These are phyloP conservation scores for Penicillium desertorum DNA, from an alignment of 495 filamentous ascomycete species.

Conservation along the genomic window DNA sequence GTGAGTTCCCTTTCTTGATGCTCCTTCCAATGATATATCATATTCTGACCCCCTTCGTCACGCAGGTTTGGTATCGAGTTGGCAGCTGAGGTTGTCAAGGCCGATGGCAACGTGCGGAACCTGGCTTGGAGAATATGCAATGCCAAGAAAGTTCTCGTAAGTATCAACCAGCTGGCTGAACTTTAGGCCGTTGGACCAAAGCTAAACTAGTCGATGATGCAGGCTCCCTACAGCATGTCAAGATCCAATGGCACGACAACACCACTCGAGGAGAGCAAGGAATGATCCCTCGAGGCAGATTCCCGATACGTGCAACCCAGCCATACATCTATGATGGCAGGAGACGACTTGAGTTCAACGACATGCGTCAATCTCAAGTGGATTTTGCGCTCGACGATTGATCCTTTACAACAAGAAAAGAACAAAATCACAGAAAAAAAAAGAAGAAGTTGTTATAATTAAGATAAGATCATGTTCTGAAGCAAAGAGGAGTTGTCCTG, in stretches of 20 bases:
- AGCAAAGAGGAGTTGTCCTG: constrained; percentile 5
- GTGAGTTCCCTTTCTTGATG: constrained; percentile 39
- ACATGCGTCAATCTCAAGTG: neutral
- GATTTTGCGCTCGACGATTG: neutral
- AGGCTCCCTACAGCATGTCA: constrained; percentile 53
- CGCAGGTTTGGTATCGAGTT: constrained; percentile 91
- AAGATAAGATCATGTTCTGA: neutral
- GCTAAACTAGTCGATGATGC: constrained; percentile 9
- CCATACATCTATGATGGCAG: neutral
- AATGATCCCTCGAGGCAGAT: constrained; percentile 7
- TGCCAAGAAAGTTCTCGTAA: constrained; percentile 89
- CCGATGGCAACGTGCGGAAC: constrained; percentile 88
- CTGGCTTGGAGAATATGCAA: constrained; percentile 94
- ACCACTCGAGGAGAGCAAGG: constrained; percentile 34
- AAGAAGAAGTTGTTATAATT: neutral
- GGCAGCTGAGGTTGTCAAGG: constrained; percentile 85
- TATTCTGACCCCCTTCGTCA: constrained; percentile 11
- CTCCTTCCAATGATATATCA: neutral
- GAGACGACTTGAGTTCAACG: neutral
- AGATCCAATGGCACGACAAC: constrained; percentile 44
- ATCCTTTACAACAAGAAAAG: neutral
- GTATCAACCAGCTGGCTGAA: constrained; percentile 29
- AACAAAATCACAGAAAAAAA: neutral
- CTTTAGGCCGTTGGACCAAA: neutral
- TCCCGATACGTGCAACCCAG: neutral